Conservation (phyloP, 228 moss, liverwort and hornwort species). For the Sphagnum magellanicum region DNA sequence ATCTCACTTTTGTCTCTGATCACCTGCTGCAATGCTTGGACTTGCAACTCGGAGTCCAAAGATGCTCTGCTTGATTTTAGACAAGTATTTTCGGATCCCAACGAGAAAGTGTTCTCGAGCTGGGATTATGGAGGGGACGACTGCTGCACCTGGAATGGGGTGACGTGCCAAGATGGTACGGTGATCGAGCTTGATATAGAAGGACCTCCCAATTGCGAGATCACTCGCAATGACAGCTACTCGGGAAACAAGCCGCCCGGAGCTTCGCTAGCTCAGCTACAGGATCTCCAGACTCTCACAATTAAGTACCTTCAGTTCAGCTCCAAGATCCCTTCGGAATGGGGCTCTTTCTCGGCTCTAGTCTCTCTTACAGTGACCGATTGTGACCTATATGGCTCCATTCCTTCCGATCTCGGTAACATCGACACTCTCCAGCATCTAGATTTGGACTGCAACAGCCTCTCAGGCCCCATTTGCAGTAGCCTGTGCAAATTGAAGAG, state of each 20-base stretch:
- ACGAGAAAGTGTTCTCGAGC: conserved; percentile 22
- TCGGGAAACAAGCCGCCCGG: conserved; percentile 17
- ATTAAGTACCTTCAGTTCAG: conserved; percentile 37
- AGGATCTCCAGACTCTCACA: conserved; percentile 36
- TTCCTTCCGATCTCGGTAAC: conserved; percentile 41
- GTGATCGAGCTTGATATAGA: conserved; percentile 23
- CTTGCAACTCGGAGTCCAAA: conserved; percentile 18
- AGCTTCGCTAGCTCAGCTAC: conserved; percentile 37
- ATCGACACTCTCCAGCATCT: conserved; percentile 38
- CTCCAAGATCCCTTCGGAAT: conserved; percentile 48
- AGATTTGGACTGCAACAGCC: conserved; percentile 47
- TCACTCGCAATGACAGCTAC: conserved; percentile 31
- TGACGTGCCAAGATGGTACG: conserved; percentile 39
- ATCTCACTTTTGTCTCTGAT: not conserved
- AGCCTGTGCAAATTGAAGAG: conserved; percentile 25
- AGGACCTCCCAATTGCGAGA: conserved; percentile 16
- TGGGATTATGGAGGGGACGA: conserved; percentile 27
- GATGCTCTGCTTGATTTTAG: conserved; percentile 46
- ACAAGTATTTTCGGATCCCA: conserved; percentile 29
- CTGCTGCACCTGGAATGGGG: conserved; percentile 52
- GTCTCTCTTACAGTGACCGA: conserved; percentile 33
- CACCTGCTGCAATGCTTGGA: not conserved
- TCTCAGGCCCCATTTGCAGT: conserved; percentile 42
- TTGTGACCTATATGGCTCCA: conserved; percentile 41
- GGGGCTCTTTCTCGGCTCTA: conserved; percentile 46